phyloP scores from a whole-genome alignment of 2,329 filamentous ascomycete species.

The Bipolaris victoriae region DNA sequence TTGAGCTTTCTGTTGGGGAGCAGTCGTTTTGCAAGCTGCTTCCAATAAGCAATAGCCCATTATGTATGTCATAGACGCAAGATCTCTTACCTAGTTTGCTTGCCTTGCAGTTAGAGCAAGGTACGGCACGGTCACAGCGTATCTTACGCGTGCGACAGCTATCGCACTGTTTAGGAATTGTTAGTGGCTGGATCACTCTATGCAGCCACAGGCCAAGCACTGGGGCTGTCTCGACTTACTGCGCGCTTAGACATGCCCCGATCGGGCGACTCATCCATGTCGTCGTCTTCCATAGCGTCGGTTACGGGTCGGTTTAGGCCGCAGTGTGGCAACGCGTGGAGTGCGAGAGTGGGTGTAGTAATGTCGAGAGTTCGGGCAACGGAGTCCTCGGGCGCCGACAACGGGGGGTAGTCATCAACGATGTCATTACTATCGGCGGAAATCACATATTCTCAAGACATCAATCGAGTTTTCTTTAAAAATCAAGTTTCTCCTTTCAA shows the following conservation, averaged over 20 bases:
- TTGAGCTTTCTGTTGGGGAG: constrained; percentile 39
- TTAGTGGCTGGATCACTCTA: constrained; percentile 6
- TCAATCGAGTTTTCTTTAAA: not conserved
- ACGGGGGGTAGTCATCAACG: constrained; percentile 9
- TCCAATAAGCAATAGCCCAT: constrained; percentile 14
- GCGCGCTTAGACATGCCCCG: constrained; percentile 40
- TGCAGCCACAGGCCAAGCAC: not conserved
- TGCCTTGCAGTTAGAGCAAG: constrained; percentile 48
- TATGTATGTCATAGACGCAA: not conserved
- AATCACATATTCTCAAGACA: constrained; percentile 1
- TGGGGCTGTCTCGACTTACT: constrained; percentile 20
- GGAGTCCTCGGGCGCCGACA: constrained; percentile 27
- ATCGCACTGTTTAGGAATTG: constrained; percentile 37
- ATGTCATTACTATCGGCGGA: constrained; percentile 20
- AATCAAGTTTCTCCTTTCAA: not conserved
- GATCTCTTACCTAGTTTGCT: constrained; percentile 42
- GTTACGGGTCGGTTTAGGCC: constrained; percentile 16
- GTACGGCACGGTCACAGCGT: constrained; percentile 41
- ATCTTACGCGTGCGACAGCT: constrained; percentile 46
- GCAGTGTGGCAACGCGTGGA: constrained; percentile 24
- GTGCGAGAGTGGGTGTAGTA: constrained; percentile 14
- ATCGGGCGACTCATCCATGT: constrained; percentile 40
- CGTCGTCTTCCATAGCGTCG: constrained; percentile 37
- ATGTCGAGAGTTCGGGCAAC: constrained; percentile 14
- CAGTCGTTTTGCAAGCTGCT: constrained; percentile 44